A percentile compares a stretch with the other conserved stretches of the same genome.
Evolutionary conservation across 768 basidiomycete species (phyloP).

Genomic region (Suillus subalutaceus): DNA sequence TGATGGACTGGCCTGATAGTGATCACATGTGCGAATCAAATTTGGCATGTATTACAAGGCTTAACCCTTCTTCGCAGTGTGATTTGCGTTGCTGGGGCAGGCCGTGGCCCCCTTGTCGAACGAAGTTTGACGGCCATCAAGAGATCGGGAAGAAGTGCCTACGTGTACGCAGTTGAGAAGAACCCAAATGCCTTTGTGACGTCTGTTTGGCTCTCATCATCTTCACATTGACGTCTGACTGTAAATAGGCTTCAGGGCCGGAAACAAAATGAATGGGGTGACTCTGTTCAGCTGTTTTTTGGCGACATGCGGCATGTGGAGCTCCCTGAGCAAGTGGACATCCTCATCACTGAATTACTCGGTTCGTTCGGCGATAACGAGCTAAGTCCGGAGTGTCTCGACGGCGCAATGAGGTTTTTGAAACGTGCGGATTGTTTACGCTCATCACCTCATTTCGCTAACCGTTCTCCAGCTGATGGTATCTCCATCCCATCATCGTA

Average conservation of each 20-base stretch:
- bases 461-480: slow-evolving; percentile 65
- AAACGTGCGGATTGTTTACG: slow-evolving; percentile 59
- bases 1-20: slow-evolving; percentile 67
- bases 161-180: slow-evolving; percentile 92
- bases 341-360: slow-evolving; percentile 92
- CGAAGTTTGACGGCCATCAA: slow-evolving; percentile 79
- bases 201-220: slow-evolving; percentile 50
- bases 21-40: slow-evolving; percentile 59
- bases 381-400: slow-evolving; percentile 95
- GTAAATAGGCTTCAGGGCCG: slow-evolving; percentile 77
- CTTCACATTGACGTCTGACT: slow-evolving; percentile 16
- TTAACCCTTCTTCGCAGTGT: slow-evolving; percentile 48
- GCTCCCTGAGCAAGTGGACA: slow-evolving; percentile 87
- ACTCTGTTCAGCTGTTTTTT: slow-evolving; percentile 78
- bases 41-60: slow-evolving; percentile 7
- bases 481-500: slow-evolving; percentile 98
- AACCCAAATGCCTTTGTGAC: slow-evolving; percentile 96
- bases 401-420: slow-evolving; percentile 91
- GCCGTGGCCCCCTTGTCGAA: slow-evolving; percentile 89
- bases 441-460: slow-evolving; percentile 14
- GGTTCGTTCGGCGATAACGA: slow-evolving; percentile 99
- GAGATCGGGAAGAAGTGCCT: slow-evolving; percentile 61
- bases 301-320: slow-evolving; percentile 92
- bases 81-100: slow-evolving; percentile 93
- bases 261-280: slow-evolving; percentile 81